Evolutionary conservation across 345 rosid species (phyloP), one percentile per base, ranked within the genome.

Genomic region (Melaleuca quinquenervia): DNA sequence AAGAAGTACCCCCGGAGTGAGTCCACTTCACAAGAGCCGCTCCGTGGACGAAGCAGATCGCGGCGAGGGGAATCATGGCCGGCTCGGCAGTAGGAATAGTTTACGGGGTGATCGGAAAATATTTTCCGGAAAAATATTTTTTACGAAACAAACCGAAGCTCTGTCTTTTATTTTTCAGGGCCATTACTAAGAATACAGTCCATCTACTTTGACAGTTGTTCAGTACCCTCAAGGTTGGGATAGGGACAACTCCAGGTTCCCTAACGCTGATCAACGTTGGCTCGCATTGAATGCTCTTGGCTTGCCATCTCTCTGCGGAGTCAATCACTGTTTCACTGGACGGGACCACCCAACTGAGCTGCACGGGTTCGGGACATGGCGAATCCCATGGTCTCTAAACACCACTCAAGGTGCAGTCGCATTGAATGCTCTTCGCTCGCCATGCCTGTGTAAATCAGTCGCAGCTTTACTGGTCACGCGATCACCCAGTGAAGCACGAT

Each of bases 21-120:
- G 36, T 18, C 32, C 32, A 32, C 64, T 56, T 56, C 22, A 88
- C 84, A 82, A 91, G 94, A 84, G 90, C 89, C 86, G 91, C 91
- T 5, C 98, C 98, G 11, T 96, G 99, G 98, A 94, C 87, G 84
- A 89, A 88, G 86, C 98, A 96, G 88, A 92, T 96, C 52, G 94
- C 99, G 11, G 11, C 89, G 13, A 89, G 99, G 87, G 93, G 98
- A 21, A 56, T 95, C 24, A 44, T 95, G 14, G 94, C 95, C 8
- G 93, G 99, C 84, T 32, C 93, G 51, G 84, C 83, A 8, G 95
- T 96, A 80, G 99, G 99, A 3, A 50, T 89, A 87, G 88, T 96
- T 0, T 96, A 95, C 91, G 94, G 98, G 90, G 93, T 96, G 56
- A 95, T 96, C 64, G 96, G n/a, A n/a, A n/a, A n/a, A n/a, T n/a